These are phyloP conservation scores for Setaria viridis DNA, from an alignment of 202 grass and related monocot genomes.

Conservation along the genomic window DNA sequence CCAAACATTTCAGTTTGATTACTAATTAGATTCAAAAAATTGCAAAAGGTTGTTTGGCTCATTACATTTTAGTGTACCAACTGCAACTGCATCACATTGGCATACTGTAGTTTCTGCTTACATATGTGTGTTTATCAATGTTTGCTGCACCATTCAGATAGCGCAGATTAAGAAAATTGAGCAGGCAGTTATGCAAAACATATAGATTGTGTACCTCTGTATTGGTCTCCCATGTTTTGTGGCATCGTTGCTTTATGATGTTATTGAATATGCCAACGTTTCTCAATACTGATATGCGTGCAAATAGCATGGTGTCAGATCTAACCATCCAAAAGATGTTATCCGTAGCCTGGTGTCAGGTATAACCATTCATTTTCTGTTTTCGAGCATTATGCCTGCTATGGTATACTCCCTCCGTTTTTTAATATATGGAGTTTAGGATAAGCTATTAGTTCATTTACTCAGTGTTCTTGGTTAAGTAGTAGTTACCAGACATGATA, in stretches of 20 bases:
- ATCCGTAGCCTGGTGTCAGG: neutral
- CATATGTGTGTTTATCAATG: slow-evolving; percentile 1
- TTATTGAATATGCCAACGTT: slow-evolving; percentile 23
- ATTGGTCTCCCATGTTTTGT: neutral
- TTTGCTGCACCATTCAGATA: neutral
- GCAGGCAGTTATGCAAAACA: neutral
- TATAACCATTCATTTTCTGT: neutral
- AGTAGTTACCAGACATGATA: neutral
- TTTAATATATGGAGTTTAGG: neutral
- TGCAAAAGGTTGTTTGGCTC: neutral
- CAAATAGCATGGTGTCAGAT: neutral
- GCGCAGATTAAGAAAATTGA: slow-evolving; percentile 13
- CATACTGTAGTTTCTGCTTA: slow-evolving; percentile 16
- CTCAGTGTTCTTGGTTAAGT: neutral
- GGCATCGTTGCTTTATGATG: neutral
- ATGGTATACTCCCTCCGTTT: neutral
- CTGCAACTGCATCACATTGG: neutral
- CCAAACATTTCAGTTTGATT: neutral
- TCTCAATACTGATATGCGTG: neutral
- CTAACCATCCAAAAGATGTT: slow-evolving; percentile 3
- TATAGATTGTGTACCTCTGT: neutral
- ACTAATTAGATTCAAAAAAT: neutral
- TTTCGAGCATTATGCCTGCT: slow-evolving; percentile 4
- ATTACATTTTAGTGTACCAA: neutral
- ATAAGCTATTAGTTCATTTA: neutral